Evolutionary conservation across 306 rosid genomes (phyloP).

Genomic region (Ziziphus jujuba): DNA sequence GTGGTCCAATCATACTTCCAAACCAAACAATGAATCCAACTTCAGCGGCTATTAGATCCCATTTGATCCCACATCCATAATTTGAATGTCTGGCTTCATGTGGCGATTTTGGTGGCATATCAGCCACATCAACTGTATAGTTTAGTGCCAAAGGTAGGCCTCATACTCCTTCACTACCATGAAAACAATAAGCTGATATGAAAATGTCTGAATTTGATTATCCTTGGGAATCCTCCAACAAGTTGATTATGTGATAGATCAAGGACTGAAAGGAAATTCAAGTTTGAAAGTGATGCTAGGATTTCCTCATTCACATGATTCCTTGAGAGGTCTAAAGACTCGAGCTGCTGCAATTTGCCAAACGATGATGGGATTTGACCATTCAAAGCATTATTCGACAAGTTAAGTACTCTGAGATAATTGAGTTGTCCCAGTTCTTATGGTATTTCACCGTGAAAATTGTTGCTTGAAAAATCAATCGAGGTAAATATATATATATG

Average conservation of each 20-base stretch:
- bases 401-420: background rate
- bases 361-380: constrained; percentile 5
- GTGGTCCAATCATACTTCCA: background rate
- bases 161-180: constrained; percentile 21
- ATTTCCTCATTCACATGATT: constrained; percentile 35
- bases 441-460: constrained; percentile 2
- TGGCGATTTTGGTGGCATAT: background rate
- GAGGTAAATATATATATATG: background rate
- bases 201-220: constrained; percentile 25
- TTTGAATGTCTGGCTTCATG: no score
- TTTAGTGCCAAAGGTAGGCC: constrained; percentile 25
- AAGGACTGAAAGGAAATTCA: no score
- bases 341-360: background rate
- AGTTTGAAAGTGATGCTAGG: no score
- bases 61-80: no score
- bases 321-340: constrained; percentile 12
- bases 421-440: background rate
- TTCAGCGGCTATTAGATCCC: background rate
- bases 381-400: background rate
- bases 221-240: constrained; percentile 24
- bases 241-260: constrained; percentile 33
- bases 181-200: constrained; percentile 2
- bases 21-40: constrained; percentile 10
- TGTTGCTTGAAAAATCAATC: no score
- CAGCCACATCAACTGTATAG: background rate